Conservation (phyloP, 139 green algal genomes). For the Haematococcus lacustris region DNA sequence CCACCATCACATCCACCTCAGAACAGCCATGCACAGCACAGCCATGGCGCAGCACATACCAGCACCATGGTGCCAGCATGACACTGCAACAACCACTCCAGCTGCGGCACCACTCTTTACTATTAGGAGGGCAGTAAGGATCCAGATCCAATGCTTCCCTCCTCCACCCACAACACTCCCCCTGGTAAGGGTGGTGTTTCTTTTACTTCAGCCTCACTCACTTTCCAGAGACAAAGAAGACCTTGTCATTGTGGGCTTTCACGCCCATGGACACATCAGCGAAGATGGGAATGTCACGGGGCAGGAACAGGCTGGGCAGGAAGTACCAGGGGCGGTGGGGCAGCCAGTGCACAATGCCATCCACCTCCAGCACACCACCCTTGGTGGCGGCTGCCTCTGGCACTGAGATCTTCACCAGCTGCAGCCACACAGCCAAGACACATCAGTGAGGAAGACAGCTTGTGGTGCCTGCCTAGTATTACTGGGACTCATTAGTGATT, state of each 20-base stretch:
- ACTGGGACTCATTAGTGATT: too few species aligned
- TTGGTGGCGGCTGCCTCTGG: slow-evolving; percentile 1
- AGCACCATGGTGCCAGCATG: too few species aligned
- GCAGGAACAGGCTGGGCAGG: slow-evolving; percentile 1
- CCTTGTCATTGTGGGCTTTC: slow-evolving; percentile 15
- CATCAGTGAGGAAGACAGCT: not conserved
- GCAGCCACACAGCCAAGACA: not conserved
- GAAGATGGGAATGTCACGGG: slow-evolving; percentile 9
- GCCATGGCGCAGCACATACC: too few species aligned
- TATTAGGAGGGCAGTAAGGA: not conserved
- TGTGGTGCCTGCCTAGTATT: too few species aligned
- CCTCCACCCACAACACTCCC: not conserved
- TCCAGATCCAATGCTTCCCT: not conserved
- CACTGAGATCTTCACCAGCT: slow-evolving; percentile 11
- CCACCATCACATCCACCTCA: too few species aligned
- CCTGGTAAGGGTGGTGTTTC: too few species aligned
- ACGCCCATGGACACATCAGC: slow-evolving; percentile 5
- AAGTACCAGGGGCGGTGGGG: slow-evolving; percentile 7
- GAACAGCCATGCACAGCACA: too few species aligned
- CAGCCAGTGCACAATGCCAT: slow-evolving; percentile 11
- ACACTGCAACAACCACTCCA: too few species aligned
- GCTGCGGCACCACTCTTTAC: too few species aligned
- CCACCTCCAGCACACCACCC: slow-evolving; percentile 7
- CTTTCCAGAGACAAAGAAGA: slow-evolving; percentile 3
- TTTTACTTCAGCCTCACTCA: slow-evolving; percentile 1